Conservation (phyloP, 2,329 filamentous ascomycete species). For the Colletotrichum sp. region DNA sequence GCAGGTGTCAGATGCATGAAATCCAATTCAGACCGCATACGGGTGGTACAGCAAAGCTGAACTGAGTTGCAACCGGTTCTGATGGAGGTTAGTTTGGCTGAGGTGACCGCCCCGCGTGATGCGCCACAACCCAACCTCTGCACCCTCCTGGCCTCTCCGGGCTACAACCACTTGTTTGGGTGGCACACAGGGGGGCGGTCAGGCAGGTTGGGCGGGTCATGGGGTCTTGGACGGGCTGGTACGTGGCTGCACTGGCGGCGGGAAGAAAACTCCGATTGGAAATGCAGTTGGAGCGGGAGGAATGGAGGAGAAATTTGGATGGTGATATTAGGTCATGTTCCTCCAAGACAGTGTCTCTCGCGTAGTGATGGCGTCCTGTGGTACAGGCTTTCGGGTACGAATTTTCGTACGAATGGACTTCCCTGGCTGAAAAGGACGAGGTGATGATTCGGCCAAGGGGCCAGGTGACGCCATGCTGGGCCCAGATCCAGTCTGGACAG, state of each 20-base stretch:
- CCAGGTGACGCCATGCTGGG: conserved; percentile 13
- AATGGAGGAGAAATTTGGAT: neutral
- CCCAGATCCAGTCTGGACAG: neutral
- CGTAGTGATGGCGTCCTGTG: neutral
- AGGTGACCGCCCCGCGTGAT: neutral
- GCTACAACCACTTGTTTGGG: neutral
- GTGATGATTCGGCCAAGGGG: conserved; percentile 11
- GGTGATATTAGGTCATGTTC: neutral
- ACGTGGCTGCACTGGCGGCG: neutral
- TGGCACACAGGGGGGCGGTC: neutral
- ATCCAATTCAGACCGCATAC: neutral
- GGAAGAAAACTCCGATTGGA: conserved; percentile 1
- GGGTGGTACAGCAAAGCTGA: neutral
- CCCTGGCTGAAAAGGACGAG: neutral
- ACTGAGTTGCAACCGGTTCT: neutral
- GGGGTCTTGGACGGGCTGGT: neutral
- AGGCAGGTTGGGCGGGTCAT: conserved; percentile 3
- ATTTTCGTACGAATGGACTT: neutral
- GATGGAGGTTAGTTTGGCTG: neutral
- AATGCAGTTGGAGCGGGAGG: neutral
- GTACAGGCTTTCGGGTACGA: neutral
- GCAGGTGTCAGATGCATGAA: conserved; percentile 1
- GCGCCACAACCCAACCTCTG: neutral
- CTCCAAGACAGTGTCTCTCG: neutral
- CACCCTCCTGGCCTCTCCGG: neutral